Base-by-base conservation (phyloP, 768 basidiomycete genomes). In the Suillus sp. region DNA sequence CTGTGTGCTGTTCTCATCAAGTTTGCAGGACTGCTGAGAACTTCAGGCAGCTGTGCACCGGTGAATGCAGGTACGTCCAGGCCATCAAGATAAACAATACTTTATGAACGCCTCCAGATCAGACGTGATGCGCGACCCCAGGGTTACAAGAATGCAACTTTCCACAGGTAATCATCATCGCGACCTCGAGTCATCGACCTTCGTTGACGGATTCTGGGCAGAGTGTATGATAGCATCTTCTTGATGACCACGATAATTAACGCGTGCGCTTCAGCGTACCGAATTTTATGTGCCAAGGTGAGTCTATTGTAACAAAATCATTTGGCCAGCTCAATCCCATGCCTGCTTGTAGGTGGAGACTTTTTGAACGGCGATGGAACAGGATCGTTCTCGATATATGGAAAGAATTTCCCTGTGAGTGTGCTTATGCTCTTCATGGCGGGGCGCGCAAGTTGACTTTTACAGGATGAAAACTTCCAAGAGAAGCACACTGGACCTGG, bases 221-320 rank as follows among this genome's bases (percentile, higher is more conserved):
- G 93, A 86, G 91, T 94, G 93, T 94, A 79, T 66, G 84, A 64
- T 53, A 4, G 13, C 60, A 64, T 63, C 20, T 51, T 30, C 48
- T 45, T 13, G 6, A 35, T 40, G 43, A 62, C n/a, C 42, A 61
- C 64, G 35, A 64, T 63, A 66, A 72, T 58, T 68, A 42, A 47
- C 34, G 48, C 22, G 27, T 54, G 30, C 27, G 25, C 27, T 25
- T 3, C 64, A 93, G 92, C 18, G 91, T 93, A 25, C 91, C 88
- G 7, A 92, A 92, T 70, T 99, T 99, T 78, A 98, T 99, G 95
- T 92, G 94, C 68, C 96, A 99, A 85, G 95, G 95, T 83, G 60
- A 30, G 74, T 74, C 68, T 35, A 45, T 48, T 54, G 27, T 62
- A 25, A 40, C 10, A 30, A 47, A 34, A 13, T 48, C 51, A 22